Evolutionary conservation across 176 grass and related monocot genomes (phyloP), one percentile per base, ranked within the genome.

Genomic region (Paspalum vaginatum): DNA sequence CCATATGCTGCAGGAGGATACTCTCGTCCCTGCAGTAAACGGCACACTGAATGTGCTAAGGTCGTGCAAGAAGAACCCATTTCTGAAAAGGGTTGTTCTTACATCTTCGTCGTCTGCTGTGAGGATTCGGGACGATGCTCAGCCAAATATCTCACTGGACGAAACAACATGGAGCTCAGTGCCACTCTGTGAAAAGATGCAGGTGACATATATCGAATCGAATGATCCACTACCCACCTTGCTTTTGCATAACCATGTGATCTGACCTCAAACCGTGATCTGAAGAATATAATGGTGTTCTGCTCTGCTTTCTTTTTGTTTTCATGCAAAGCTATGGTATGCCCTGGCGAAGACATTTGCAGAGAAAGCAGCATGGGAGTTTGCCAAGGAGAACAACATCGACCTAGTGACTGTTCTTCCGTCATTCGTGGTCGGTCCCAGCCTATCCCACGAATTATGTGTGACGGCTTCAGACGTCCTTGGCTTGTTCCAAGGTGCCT

Each of bases 321-420:
- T 46, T 5, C 73, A 40, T 54, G 26, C 27, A 75, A 78, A 97
- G 91, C 81, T 97, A 16, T 97, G 94, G 91, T 97, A 97, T 90
- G 78, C 89, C 76, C 79, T 97, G 68, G 94, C 94, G 50, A 97
- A 97, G 84, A 51, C 94, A 68, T 79, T 88, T 70, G 94, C 94
- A 71, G 94, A 97, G 85, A 90, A 91, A 82, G 91, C 91, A 65
- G 94, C 94, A 46, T 97, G 87, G 94, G 85, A 97, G 32, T 97
- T 97, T 73, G 94, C 94, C 21, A 85, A 85, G 73, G 89, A 97
- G 62, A 94, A 94, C 41, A 72, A 48, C 54, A 94, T 94, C 21
- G 89, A 97, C 84, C 87, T 97, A 53, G 91, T 94, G 21, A 94
- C 94, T 68, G 82, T 97, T 82, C 91, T 97, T 80, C 94, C 94